Percentiles rank a stretch among this genome's conserved stretches.
phyloP scores from a whole-genome alignment of 2,329 filamentous ascomycete genomes.

The Arthrobotrys iridis region DNA sequence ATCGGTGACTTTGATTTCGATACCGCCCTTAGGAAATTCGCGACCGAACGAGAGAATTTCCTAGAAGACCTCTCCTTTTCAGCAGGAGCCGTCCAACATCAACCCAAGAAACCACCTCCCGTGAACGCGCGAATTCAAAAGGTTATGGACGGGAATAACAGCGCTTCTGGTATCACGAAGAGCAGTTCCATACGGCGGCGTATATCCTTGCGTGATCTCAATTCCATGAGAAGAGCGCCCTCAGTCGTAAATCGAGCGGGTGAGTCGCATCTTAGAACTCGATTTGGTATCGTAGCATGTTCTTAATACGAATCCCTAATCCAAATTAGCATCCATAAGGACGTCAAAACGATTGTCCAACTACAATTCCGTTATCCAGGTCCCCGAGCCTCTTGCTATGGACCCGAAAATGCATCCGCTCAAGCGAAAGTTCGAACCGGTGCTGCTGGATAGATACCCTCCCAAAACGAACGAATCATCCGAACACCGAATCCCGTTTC shows the following conservation, averaged over 20 bases:
- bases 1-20: conserved; percentile 89
- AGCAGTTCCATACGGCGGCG: conserved; percentile 75
- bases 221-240: conserved; percentile 87
- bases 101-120: conserved; percentile 67
- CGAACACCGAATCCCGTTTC: conserved; percentile 83
- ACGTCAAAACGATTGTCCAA: conserved; percentile 91
- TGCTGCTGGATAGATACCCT: conserved; percentile 93
- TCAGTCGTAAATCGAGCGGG: conserved; percentile 75
- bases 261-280: conserved; percentile 64
- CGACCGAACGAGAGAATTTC: conserved; percentile 92
- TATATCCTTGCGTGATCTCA: conserved; percentile 94
- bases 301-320: neutral
- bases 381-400: conserved; percentile 86
- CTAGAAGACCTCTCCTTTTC: conserved; percentile 90
- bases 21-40: conserved; percentile 90
- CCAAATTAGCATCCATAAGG: conserved; percentile 71
- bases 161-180: conserved; percentile 60
- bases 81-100: conserved; percentile 77
- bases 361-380: conserved; percentile 97
- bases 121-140: conserved; percentile 82
- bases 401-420: conserved; percentile 95
- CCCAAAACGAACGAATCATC: conserved; percentile 82
- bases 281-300: conserved; percentile 1
- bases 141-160: conserved; percentile 77
- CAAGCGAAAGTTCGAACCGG: conserved; percentile 91